Evolutionary conservation across 257 asterid genomes (phyloP).

Genomic region (Henckelia pumila): DNA sequence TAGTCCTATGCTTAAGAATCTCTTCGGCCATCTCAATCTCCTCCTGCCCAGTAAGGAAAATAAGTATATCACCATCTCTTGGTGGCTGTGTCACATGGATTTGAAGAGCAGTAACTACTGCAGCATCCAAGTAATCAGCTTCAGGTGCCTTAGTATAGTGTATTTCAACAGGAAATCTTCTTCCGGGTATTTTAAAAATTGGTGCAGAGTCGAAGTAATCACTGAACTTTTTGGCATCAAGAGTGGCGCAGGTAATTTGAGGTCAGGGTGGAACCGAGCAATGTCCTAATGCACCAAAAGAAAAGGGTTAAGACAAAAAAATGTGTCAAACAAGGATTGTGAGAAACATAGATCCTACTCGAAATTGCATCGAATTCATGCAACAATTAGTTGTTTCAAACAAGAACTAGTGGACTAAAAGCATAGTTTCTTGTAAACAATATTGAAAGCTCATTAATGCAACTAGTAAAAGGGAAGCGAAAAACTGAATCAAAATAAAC

Average conservation of each 20-base stretch:
- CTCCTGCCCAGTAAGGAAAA: constrained; percentile 80
- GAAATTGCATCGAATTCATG: neutral
- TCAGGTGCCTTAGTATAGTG: constrained; percentile 93
- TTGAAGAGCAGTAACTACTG: constrained; percentile 85
- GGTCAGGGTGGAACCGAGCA: constrained; percentile 79
- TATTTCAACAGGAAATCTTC: constrained; percentile 90
- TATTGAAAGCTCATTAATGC: neutral
- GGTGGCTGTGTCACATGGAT: constrained; percentile 85
- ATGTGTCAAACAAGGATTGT: neutral
- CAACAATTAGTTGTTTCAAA: neutral
- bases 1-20: constrained; percentile 59
- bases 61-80: constrained; percentile 85
- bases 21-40: constrained; percentile 69
- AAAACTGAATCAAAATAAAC: no score
- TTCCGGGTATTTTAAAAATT: constrained; percentile 81
- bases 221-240: constrained; percentile 84
- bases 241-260: constrained; percentile 87
- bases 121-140: constrained; percentile 96
- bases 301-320: no score
- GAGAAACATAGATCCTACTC: neutral
- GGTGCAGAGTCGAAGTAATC: constrained; percentile 71
- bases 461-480: neutral
- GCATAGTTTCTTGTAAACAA: neutral
- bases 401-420: neutral
- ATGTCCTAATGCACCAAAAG: constrained; percentile 47